These are phyloP conservation scores for Drechslerella stenobrocha DNA, from an alignment of 2,329 filamentous ascomycete genomes.

Conservation along the genomic window DNA sequence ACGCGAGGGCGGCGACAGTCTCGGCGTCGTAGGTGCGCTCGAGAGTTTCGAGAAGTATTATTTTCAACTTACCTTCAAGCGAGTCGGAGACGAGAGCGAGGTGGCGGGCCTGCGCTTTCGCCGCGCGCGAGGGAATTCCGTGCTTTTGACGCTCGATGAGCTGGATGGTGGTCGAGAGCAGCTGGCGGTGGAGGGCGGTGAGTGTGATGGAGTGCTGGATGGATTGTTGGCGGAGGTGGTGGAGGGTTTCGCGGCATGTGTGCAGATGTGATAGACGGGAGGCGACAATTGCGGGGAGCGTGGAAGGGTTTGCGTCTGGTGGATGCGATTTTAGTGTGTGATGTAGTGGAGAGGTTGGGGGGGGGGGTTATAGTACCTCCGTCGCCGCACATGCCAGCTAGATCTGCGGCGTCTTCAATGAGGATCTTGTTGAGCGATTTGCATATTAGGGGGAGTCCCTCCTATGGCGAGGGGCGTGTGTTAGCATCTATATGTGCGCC, in stretches of 20 bases:
- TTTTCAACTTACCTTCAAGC: constrained; percentile 51
- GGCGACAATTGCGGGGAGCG: constrained; percentile 23
- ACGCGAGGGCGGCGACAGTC: constrained; percentile 50
- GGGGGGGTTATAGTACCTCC: constrained; percentile 21
- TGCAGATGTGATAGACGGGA: constrained; percentile 27
- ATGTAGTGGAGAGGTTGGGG: neutral
- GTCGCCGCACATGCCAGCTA: constrained; percentile 34
- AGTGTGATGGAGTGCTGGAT: constrained; percentile 49
- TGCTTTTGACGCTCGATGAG: constrained; percentile 44
- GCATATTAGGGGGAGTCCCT: constrained; percentile 39
- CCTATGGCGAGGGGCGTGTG: constrained; percentile 1
- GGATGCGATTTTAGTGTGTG: neutral
- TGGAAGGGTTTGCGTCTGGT: constrained; percentile 25
- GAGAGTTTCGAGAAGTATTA: constrained; percentile 50
- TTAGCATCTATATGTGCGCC: neutral
- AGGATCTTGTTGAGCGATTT: constrained; percentile 42
- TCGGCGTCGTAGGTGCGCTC: constrained; percentile 51
- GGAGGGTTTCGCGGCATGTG: constrained; percentile 36
- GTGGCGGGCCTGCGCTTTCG: constrained; percentile 49
- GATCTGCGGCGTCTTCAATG: constrained; percentile 44
- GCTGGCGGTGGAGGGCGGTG: constrained; percentile 13
- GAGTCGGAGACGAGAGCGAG: constrained; percentile 50
- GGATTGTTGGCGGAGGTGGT: constrained; percentile 42
- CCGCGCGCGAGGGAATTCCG: constrained; percentile 32
- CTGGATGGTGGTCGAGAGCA: constrained; percentile 27